A percentile compares a stretch with the other conserved stretches of the same genome.
These are phyloP conservation scores for Teratosphaeria nubilosa DNA, from an alignment of 2,329 filamentous ascomycete genomes.

Conservation along the genomic window DNA sequence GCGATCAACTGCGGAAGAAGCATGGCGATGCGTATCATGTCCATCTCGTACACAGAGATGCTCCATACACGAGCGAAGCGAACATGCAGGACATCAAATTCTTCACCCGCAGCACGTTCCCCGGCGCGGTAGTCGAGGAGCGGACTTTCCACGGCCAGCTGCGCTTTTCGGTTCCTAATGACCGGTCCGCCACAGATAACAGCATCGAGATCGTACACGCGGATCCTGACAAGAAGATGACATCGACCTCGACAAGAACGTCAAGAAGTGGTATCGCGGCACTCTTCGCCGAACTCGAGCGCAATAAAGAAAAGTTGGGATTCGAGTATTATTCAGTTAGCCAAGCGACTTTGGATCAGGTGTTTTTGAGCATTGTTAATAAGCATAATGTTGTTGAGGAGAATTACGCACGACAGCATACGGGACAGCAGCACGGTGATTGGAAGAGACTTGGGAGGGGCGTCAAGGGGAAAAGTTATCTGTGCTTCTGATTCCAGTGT, in stretches of 20 bases:
- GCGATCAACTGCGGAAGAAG: constrained; percentile 58
- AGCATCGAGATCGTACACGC: constrained; percentile 2
- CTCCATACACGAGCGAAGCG: constrained; percentile 59
- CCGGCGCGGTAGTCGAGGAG: constrained; percentile 57
- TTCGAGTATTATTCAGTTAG: constrained; percentile 81
- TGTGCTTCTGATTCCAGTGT: background rate
- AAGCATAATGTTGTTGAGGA: constrained; percentile 72
- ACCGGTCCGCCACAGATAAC: constrained; percentile 13
- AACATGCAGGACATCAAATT: constrained; percentile 57
- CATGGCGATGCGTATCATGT: constrained; percentile 74
- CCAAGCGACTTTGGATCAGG: constrained; percentile 80
- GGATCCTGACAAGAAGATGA: background rate
- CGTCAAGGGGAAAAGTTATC: background rate
- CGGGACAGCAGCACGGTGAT: background rate
- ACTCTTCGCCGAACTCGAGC: constrained; percentile 64
- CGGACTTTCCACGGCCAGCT: constrained; percentile 78
- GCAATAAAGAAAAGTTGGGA: constrained; percentile 55
- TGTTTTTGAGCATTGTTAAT: constrained; percentile 77
- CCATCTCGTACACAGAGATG: constrained; percentile 65
- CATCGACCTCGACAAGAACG: background rate
- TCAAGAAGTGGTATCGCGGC: constrained; percentile 46
- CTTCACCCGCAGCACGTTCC: constrained; percentile 56
- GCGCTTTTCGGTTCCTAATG: constrained; percentile 63
- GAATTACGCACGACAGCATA: constrained; percentile 20
- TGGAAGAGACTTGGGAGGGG: background rate